Evolutionary conservation across 441 rosid genomes (phyloP).

Genomic region (Gossypium lobatum): DNA sequence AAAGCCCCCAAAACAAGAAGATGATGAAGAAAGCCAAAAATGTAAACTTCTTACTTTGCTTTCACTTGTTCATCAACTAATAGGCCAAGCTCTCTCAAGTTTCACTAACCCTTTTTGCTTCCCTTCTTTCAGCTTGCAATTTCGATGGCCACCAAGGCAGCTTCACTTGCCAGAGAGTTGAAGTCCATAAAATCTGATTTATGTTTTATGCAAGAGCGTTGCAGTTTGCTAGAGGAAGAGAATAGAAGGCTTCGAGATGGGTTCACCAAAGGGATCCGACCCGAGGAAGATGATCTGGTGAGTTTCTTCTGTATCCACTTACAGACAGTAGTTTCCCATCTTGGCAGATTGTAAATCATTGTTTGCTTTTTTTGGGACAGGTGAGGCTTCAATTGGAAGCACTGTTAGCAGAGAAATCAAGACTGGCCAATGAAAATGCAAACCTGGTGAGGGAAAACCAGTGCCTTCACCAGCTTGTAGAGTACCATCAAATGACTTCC

Average conservation of each 20-base stretch:
- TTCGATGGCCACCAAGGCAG: conserved; percentile 76
- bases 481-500: conserved; percentile 53
- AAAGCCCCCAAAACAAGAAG: conserved; percentile 33
- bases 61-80: not conserved
- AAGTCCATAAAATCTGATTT: conserved; percentile 61
- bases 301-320: not conserved
- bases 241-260: conserved; percentile 81
- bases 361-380: conserved; percentile 22
- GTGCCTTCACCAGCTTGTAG: conserved; percentile 57
- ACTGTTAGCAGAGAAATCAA: conserved; percentile 77
- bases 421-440: conserved; percentile 78
- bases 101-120: not conserved
- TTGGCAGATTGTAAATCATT: not conserved
- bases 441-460: conserved; percentile 75
- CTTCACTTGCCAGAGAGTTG: conserved; percentile 71
- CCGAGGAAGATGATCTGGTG: conserved; percentile 96
- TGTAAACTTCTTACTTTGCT: conserved; percentile 24
- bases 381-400: conserved; percentile 94
- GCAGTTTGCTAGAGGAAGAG: conserved; percentile 72
- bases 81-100: not conserved
- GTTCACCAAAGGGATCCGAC: conserved; percentile 52
- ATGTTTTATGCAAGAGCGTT: conserved; percentile 69
- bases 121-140: conserved; percentile 50
- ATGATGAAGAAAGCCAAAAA: conserved; percentile 65
- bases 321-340: not conserved